phyloP scores from a whole-genome alignment of 139 green algal species.

The Tetratostichococcus sp. region DNA sequence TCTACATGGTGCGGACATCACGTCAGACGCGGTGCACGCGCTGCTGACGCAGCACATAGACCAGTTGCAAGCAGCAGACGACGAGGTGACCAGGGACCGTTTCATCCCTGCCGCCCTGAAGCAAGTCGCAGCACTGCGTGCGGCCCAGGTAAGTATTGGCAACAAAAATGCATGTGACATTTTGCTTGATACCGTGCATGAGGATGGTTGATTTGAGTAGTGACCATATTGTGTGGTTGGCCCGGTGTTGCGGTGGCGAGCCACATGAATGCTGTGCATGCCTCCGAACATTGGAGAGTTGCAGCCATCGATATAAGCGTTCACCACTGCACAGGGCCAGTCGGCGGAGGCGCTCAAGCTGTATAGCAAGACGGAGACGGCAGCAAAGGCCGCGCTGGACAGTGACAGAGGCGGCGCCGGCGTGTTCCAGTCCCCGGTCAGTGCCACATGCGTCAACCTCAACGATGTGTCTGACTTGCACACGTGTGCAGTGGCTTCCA shows the following conservation, averaged over 20 bases:
- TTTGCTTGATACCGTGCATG: no score
- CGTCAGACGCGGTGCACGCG: constrained; percentile 18
- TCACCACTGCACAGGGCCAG: constrained; percentile 6
- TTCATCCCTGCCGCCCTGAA: constrained; percentile 26
- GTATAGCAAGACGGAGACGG: constrained; percentile 2
- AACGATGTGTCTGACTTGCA: not conserved
- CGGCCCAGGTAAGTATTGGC: constrained; percentile 8
- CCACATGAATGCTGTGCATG: no score
- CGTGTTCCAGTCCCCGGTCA: not conserved
- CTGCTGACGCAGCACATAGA: constrained; percentile 27
- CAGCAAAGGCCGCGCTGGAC: constrained; percentile 2
- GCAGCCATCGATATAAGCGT: no score
- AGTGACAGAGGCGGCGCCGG: constrained; percentile 7
- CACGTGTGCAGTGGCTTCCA: no score
- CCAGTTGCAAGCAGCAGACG: not conserved
- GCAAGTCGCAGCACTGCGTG: constrained; percentile 22
- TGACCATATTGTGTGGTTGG: no score
- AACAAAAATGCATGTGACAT: no score
- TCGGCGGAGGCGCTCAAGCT: constrained; percentile 13
- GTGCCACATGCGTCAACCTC: no score
- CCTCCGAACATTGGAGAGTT: no score
- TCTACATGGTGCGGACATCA: constrained; percentile 20
- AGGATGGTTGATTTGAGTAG: no score
- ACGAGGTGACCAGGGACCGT: constrained; percentile 6
- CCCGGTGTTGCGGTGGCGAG: no score